Conservation (phyloP, 2,329 filamentous ascomycete genomes). For the Leptographium radiaticola region DNA sequence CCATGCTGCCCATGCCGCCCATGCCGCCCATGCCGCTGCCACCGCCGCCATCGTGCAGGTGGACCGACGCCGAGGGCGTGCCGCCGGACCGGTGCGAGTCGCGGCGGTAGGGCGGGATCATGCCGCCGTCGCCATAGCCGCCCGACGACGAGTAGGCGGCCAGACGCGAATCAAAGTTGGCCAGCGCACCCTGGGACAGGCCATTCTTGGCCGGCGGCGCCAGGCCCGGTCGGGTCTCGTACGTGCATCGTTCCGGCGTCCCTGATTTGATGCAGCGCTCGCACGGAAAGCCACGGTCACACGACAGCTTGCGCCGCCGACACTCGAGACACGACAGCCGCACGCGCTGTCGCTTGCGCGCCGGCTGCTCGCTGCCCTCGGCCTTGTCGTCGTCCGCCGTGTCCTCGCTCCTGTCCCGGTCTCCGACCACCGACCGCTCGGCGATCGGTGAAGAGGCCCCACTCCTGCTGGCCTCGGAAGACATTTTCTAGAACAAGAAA, state of each 20-base stretch:
- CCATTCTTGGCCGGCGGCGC: constrained; percentile 31
- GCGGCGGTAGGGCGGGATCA: constrained; percentile 19
- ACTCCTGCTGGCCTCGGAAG: constrained; percentile 6
- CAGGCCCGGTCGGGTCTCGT: constrained; percentile 35
- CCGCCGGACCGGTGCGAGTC: constrained; percentile 16
- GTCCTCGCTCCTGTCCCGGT: constrained; percentile 5
- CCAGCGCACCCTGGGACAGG: constrained; percentile 27
- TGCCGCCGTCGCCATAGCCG: constrained; percentile 17
- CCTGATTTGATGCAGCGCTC: constrained; percentile 50
- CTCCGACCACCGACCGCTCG: constrained; percentile 1
- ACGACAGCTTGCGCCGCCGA: constrained; percentile 46
- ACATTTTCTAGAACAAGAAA: neutral
- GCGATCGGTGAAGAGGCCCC: constrained; percentile 6
- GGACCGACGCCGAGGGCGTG: neutral
- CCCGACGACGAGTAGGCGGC: constrained; percentile 21
- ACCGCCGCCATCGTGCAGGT: constrained; percentile 7
- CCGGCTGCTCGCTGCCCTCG: constrained; percentile 10
- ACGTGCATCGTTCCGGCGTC: constrained; percentile 45
- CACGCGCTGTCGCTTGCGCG: constrained; percentile 46
- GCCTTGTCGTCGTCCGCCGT: neutral
- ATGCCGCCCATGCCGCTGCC: too few species aligned
- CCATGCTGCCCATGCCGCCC: constrained; percentile 22
- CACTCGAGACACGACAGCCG: constrained; percentile 48
- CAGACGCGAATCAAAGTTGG: constrained; percentile 30
- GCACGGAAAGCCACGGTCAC: constrained; percentile 47